Conservation (phyloP, 192 early-diverging fungal genomes). For the Haplosporangium gracile region DNA sequence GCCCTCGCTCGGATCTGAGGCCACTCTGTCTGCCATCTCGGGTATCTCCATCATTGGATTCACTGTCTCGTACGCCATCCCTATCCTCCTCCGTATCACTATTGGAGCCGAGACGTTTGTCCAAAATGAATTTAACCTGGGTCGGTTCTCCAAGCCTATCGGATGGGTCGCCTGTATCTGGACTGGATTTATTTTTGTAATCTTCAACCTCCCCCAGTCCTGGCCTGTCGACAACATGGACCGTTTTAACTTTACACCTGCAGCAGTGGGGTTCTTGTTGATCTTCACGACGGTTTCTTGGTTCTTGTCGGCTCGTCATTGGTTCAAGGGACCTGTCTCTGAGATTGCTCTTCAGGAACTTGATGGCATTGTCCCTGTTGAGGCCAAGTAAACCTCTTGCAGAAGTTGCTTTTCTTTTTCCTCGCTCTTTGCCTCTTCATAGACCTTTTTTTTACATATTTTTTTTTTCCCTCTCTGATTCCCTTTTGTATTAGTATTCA, state of each 20-base stretch:
- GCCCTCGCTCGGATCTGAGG: slow-evolving; percentile 55
- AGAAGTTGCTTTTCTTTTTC: background rate
- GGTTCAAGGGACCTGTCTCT: slow-evolving; percentile 59
- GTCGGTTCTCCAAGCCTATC: slow-evolving; percentile 46
- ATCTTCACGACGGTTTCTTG: slow-evolving; percentile 52
- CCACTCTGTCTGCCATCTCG: slow-evolving; percentile 58
- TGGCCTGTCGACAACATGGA: slow-evolving; percentile 54
- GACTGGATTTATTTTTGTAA: slow-evolving; percentile 59
- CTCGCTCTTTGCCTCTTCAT: background rate
- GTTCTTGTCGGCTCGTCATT: slow-evolving; percentile 52
- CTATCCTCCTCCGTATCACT: slow-evolving; percentile 56
- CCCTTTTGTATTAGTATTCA: background rate
- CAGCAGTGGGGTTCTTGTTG: slow-evolving; percentile 55
- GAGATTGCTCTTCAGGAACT: slow-evolving; percentile 50
- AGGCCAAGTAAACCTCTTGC: slow-evolving; percentile 3
- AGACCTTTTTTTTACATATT: background rate
- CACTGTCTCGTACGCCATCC: slow-evolving; percentile 57
- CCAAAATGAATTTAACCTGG: slow-evolving; percentile 59
- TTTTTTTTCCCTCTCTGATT: background rate
- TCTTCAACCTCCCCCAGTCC: slow-evolving; percentile 57
- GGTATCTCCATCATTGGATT: slow-evolving; percentile 58
- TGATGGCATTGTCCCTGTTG: slow-evolving; percentile 23
- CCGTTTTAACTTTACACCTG: slow-evolving; percentile 58
- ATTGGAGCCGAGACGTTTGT: slow-evolving; percentile 55
- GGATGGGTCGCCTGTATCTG: slow-evolving; percentile 56